Evolutionary conservation across 148 eudicot genomes (phyloP).

Genomic region (Amaranthus hypochondriacus): DNA sequence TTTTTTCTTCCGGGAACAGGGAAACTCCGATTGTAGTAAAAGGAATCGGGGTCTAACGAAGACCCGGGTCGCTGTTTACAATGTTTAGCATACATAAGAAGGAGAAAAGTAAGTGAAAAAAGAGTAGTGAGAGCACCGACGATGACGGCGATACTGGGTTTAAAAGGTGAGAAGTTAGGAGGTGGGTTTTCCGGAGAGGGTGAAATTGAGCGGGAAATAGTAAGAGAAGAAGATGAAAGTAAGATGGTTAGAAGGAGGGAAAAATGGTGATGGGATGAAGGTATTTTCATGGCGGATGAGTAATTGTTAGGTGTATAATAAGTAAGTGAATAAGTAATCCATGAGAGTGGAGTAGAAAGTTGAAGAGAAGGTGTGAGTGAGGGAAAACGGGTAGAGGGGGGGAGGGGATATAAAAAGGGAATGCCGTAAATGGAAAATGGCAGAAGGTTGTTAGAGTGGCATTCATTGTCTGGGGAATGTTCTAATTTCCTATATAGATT

Average conservation of each 20-base stretch:
- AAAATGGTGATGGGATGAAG: neutral
- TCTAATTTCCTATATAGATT: slow-evolving; percentile 4
- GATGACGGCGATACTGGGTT: slow-evolving; percentile 51
- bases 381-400: neutral
- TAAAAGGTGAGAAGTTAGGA: slow-evolving; percentile 30
- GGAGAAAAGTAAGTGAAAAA: slow-evolving; percentile 54
- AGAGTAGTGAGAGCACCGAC: slow-evolving; percentile 46
- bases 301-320: neutral
- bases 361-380: too few relatives aligned
- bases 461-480: slow-evolving; percentile 34
- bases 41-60: neutral
- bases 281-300: neutral
- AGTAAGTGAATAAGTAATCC: neutral
- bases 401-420: neutral
- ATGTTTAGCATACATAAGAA: slow-evolving; percentile 60
- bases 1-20: slow-evolving; percentile 29
- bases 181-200: slow-evolving; percentile 25
- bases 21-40: neutral
- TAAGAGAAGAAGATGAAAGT: neutral
- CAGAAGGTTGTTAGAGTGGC: slow-evolving; percentile 26
- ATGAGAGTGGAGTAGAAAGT: neutral
- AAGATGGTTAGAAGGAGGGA: too few relatives aligned
- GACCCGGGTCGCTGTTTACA: slow-evolving; percentile 30
- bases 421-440: slow-evolving; percentile 16
- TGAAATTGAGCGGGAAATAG: slow-evolving; percentile 6